phyloP scores from a whole-genome alignment of 164 flowering plant species.

The Sextonia rubra region DNA sequence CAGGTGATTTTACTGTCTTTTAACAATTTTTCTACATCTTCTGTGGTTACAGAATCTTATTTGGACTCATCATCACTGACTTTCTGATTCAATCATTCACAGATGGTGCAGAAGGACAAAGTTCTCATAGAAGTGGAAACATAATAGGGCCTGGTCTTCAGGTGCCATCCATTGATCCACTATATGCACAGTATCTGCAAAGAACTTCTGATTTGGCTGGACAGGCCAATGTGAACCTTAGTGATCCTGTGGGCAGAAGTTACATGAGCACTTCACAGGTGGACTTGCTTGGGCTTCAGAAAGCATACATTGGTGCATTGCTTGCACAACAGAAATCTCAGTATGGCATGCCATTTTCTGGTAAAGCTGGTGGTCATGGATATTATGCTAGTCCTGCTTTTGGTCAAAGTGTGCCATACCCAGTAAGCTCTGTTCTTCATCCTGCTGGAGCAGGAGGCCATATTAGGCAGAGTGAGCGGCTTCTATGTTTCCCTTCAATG shows the following conservation, averaged over 20 bases:
- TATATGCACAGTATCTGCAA: conserved; percentile 34
- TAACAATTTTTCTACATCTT: neutral
- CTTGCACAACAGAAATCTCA: conserved; percentile 62
- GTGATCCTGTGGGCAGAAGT: conserved; percentile 31
- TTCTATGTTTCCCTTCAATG: conserved; percentile 35
- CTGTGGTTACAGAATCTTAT: neutral
- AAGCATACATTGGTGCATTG: conserved; percentile 51
- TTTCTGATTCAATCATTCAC: conserved; percentile 22
- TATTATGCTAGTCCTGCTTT: conserved; percentile 34
- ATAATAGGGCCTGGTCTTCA: conserved; percentile 29
- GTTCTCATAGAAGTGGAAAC: conserved; percentile 25
- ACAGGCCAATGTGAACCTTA: conserved; percentile 20
- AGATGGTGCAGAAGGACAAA: conserved; percentile 23
- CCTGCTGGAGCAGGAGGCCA: conserved; percentile 37
- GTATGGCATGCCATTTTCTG: conserved; percentile 29
- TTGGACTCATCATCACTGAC: conserved; percentile 5
- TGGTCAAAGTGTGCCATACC: conserved; percentile 45
- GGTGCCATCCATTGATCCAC: conserved; percentile 37
- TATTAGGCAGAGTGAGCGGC: conserved; percentile 35
- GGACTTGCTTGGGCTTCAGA: conserved; percentile 47
- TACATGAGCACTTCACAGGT: conserved; percentile 31
- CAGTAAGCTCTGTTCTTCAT: conserved; percentile 28
- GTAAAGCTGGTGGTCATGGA: conserved; percentile 41
- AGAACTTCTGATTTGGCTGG: conserved; percentile 34
- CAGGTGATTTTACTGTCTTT: conserved; percentile 33